Base-by-base conservation (phyloP, 179 eudicot species). In the Beta macrorhiza region DNA sequence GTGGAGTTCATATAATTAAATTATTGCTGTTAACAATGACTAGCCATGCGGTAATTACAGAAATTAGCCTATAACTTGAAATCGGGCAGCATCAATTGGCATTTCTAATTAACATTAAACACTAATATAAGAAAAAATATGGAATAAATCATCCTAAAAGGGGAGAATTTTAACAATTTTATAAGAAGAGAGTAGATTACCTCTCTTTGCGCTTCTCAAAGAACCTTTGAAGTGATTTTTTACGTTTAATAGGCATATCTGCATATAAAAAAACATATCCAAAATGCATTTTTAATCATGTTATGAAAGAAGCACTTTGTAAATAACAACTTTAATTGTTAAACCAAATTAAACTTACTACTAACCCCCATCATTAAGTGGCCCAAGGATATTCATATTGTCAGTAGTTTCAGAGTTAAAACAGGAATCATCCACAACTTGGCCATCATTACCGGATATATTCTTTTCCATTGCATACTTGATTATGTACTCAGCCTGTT, bases 121-220 rank as follows among this genome's bases (percentile, higher is more conserved):
- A 37, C 42, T 37, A 37, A 37, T 37, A 0, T 0, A 37, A 37
- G 42, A 37, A 37, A 1, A 37, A 37, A 37, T 2, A 37, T 37
- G 3, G 11, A 6, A 49, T 49, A 56, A 56, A 52, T 5, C 1
- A 56, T 56, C 74, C 74, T 17, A 5, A 22, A 17, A 16, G 20
- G 2, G 10, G 8, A 29, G 22, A 22, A 1, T 49, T 6, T 7
- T 49, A 49, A 49, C 53, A 49, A 49, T 0, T 7, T 6, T 7
- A 49, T 49, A 55, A 1, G 32, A 17, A 81, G 73, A 0, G 5
- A 7, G 4, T 42, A 61, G 62, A 29, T 76, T 45, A 92, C 94
- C 97, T 91, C 74, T 86, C 86, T 80, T 91, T 87, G 81, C 97
- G 92, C 87, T 91, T 91, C 85, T 88, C 89, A 78, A 91, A 75